Base-by-base conservation (phyloP, 2,329 filamentous ascomycete species). In the Boeremia lycopersici region DNA sequence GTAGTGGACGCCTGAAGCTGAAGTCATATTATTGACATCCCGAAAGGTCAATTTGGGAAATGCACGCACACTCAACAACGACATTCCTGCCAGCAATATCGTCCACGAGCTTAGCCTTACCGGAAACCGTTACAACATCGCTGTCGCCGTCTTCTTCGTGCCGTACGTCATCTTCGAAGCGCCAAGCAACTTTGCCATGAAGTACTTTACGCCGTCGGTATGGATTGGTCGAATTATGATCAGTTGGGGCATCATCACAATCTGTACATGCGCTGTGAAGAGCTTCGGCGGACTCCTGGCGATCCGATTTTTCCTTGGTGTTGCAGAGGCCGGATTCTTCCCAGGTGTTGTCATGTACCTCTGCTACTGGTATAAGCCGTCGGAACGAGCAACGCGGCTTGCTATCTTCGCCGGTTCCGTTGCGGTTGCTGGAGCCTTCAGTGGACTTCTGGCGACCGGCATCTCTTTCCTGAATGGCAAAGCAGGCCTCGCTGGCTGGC, bases 381-480 rank as follows among this genome's bases (percentile, higher is more conserved):
- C 81, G 13, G 90, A 95, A 68, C 88, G 92, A 50, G 90, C 89
- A 41, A 81, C 90, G 11, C 84, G 90, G 25, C 84, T 88, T 60
- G 88, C 89, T 19, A 85, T 91, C 53, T 93, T 93, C 78, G 93
- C 93, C 76, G 90, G 88, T 0, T 88, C 89, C 0, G 90, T 90
- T 1, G 89, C 90, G 0, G 76, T 93, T 1, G 87, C 89, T 1
- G 90, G 90, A 1, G 90, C 87, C 0, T 91, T 91, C 58, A 88
- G 88, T 64, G 89, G 88, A 8, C 81, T 90, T 1, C 79, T 91
- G 5, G 88, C 88, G 0, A 87, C 87, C 2, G 88, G 82, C 1
- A 90, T 91, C 61, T 81, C 83, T 26, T 81, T 85, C 45, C 87
- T 91, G 84, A 78, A 87, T 56, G 87, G 87, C 2, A 74, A 86